Evolutionary conservation across 2,329 filamentous ascomycete genomes (phyloP).

Genomic region (Drechslera avenae): DNA sequence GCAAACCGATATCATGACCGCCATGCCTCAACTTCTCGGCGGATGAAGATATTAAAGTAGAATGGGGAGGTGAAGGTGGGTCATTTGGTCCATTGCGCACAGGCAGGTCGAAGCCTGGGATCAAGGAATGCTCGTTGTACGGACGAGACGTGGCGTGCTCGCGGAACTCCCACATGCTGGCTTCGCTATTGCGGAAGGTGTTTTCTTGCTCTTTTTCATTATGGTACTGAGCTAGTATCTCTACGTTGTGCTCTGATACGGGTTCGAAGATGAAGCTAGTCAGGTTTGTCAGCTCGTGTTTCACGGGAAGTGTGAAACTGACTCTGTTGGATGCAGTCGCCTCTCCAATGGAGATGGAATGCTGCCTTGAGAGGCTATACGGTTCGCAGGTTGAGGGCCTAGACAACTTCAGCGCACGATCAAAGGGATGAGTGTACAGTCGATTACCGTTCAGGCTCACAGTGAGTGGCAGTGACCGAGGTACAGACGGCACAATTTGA

Average conservation of each 20-base stretch:
- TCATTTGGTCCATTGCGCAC: neutral
- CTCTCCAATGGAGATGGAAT: conserved; percentile 12
- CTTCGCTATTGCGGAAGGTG: neutral
- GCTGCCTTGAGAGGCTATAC: neutral
- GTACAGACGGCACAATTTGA: neutral
- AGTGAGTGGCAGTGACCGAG: neutral
- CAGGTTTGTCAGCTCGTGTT: conserved; percentile 3
- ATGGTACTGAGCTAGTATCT: conserved; percentile 7
- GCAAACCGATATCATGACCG: conserved; percentile 1
- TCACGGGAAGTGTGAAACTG: conserved; percentile 13
- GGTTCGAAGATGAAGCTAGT: neutral
- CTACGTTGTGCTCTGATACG: neutral
- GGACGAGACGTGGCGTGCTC: too few species aligned
- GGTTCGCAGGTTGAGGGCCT: conserved; percentile 13
- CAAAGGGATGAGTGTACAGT: neutral
- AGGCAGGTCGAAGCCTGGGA: neutral
- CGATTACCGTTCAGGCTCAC: conserved; percentile 3
- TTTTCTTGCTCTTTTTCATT: neutral
- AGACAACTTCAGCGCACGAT: neutral
- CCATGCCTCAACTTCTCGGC: neutral
- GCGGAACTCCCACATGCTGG: neutral
- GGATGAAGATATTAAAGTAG: neutral
- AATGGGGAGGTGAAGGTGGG: conserved; percentile 12
- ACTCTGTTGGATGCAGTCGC: conserved; percentile 2
- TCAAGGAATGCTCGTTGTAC: neutral